Percentiles rank a stretch among this genome's conserved stretches.
Evolutionary conservation across 2,329 filamentous ascomycete genomes (phyloP).

Genomic region (Clonostachys byssicola): DNA sequence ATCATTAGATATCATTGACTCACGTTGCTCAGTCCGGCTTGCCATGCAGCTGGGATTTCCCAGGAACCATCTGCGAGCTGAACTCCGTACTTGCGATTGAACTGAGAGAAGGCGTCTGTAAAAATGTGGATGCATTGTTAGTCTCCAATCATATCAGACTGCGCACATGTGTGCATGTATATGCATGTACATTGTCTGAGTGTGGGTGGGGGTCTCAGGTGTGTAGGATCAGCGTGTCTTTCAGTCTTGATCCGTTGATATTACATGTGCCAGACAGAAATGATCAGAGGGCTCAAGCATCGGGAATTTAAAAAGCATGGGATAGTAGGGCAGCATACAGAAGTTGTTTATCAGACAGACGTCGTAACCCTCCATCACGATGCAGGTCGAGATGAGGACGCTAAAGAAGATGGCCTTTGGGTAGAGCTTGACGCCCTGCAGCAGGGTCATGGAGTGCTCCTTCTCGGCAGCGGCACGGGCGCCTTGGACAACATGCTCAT

Average conservation of each 20-base stretch:
- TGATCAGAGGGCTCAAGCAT: too few species aligned
- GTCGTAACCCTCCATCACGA: slow-evolving; percentile 90
- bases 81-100: slow-evolving; percentile 54
- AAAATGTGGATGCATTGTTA: neutral
- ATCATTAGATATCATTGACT: slow-evolving; percentile 9
- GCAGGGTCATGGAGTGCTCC: slow-evolving; percentile 66
- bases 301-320: neutral
- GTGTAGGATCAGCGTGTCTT: too few species aligned
- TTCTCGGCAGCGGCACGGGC: slow-evolving; percentile 47
- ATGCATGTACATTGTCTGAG: too few species aligned
- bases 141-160: neutral
- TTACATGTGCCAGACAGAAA: too few species aligned
- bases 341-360: slow-evolving; percentile 79
- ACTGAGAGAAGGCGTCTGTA: slow-evolving; percentile 44
- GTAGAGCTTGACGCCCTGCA: slow-evolving; percentile 76
- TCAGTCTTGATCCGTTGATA: too few species aligned
- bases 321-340: slow-evolving; percentile 33
- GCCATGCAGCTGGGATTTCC: slow-evolving; percentile 57
- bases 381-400: slow-evolving; percentile 82
- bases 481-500: slow-evolving; percentile 22
- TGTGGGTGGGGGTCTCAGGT: too few species aligned
- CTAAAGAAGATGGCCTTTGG: slow-evolving; percentile 85
- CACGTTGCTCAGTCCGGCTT: slow-evolving; percentile 55
- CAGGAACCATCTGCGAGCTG: slow-evolving; percentile 38
- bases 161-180: too few species aligned